These are phyloP conservation scores for Paracorniculantispora psalliotae DNA, from an alignment of 2,329 filamentous ascomycete species.

Conservation along the genomic window DNA sequence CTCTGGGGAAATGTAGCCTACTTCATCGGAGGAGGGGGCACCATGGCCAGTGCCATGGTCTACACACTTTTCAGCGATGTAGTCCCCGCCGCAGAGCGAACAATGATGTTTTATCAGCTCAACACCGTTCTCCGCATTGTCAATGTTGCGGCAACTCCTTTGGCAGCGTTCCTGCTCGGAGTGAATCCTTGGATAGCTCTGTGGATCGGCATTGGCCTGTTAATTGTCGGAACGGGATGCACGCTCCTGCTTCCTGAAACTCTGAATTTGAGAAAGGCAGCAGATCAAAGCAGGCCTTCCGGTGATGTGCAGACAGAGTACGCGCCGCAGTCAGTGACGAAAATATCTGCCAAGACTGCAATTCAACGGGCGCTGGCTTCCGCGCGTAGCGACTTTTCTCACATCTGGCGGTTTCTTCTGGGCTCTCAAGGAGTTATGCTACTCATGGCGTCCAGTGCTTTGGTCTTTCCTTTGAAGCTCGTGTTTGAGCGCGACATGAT, in stretches of 20 bases:
- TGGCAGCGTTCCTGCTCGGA: slow-evolving; percentile 36
- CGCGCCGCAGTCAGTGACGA: neutral
- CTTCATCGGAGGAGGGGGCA: slow-evolving; percentile 37
- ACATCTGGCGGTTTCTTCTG: slow-evolving; percentile 36
- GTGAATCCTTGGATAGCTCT: slow-evolving; percentile 37
- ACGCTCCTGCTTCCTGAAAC: slow-evolving; percentile 39
- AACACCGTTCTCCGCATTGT: slow-evolving; percentile 32
- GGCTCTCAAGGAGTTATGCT: slow-evolving; percentile 33
- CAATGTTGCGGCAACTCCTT: slow-evolving; percentile 34
- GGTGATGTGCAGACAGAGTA: neutral
- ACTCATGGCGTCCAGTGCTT: slow-evolving; percentile 31
- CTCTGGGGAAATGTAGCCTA: slow-evolving; percentile 29
- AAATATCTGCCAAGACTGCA: slow-evolving; percentile 7
- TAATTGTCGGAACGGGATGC: slow-evolving; percentile 25
- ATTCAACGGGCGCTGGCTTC: slow-evolving; percentile 22
- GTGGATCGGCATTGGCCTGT: slow-evolving; percentile 27
- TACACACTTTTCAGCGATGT: slow-evolving; percentile 43
- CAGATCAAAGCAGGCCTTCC: slow-evolving; percentile 19
- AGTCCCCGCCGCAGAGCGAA: slow-evolving; percentile 31
- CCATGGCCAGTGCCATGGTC: slow-evolving; percentile 38
- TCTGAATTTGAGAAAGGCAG: slow-evolving; percentile 28
- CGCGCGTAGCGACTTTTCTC: slow-evolving; percentile 25
- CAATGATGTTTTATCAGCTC: slow-evolving; percentile 38
- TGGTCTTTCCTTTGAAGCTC: slow-evolving; percentile 26
- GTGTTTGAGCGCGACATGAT: slow-evolving; percentile 31